Evolutionary conservation across 2,329 filamentous ascomycete genomes (phyloP).

Genomic region (Chaetoscypha palmicola): DNA sequence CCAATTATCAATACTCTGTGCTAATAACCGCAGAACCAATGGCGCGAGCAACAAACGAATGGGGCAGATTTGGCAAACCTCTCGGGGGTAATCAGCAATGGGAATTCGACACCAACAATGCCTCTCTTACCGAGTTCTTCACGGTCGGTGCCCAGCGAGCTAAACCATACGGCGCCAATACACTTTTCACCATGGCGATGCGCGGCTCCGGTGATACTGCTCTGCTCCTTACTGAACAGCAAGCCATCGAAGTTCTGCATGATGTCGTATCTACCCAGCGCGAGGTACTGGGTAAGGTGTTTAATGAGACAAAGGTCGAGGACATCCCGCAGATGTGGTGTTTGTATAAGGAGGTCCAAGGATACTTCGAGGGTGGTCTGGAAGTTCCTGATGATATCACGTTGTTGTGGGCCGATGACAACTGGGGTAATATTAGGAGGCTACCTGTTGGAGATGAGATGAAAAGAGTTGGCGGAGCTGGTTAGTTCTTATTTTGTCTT

Average conservation of each 20-base stretch:
- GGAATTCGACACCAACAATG: constrained; percentile 64
- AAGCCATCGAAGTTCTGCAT: constrained; percentile 52
- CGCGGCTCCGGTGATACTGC: constrained; percentile 62
- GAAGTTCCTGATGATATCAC: constrained; percentile 60
- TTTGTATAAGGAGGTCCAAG: constrained; percentile 67
- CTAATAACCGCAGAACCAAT: constrained; percentile 53
- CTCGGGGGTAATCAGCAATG: constrained; percentile 47
- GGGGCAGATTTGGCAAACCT: constrained; percentile 33
- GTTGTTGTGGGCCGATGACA: constrained; percentile 63
- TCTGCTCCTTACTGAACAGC: constrained; percentile 44
- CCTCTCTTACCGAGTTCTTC: constrained; percentile 62
- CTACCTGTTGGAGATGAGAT: constrained; percentile 55
- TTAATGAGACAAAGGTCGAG: constrained; percentile 38
- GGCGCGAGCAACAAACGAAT: constrained; percentile 54
- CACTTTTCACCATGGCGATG: constrained; percentile 63
- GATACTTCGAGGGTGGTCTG: constrained; percentile 57
- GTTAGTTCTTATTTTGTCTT: constrained; percentile 25
- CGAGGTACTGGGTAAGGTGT: constrained; percentile 48
- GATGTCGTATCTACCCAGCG: constrained; percentile 54
- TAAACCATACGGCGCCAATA: constrained; percentile 56
- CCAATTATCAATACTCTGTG: not conserved
- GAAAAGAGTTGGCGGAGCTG: constrained; percentile 52
- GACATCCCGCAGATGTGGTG: constrained; percentile 63
- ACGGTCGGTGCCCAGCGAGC: constrained; percentile 58
- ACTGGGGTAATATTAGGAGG: constrained; percentile 58